Conservation (phyloP, 768 basidiomycete genomes). For the Holtermannia corniformis region DNA sequence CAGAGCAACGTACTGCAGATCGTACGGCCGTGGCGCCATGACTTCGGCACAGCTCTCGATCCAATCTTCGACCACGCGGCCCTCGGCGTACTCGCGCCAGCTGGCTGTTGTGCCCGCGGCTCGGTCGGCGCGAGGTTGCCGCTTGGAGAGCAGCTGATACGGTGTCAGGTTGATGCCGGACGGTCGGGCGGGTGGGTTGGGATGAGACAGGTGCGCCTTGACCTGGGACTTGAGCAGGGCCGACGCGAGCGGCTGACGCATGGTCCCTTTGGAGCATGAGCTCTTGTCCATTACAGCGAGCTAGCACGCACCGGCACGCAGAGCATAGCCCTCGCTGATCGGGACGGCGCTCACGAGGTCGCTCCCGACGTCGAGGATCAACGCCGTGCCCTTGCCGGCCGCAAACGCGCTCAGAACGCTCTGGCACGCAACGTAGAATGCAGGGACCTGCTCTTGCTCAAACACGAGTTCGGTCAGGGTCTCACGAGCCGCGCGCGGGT, state of each 20-base stretch:
- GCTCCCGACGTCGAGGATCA: slow-evolving; percentile 89
- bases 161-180: slow-evolving; percentile 62
- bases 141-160: slow-evolving; percentile 76
- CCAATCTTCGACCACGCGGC: slow-evolving; percentile 85
- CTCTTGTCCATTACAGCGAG: not conserved
- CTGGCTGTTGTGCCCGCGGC: slow-evolving; percentile 61
- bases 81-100: slow-evolving; percentile 73
- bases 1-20: slow-evolving; percentile 15
- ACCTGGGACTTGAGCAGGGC: slow-evolving; percentile 64
- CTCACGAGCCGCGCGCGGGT: slow-evolving; percentile 82
- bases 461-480: slow-evolving; percentile 96
- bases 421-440: slow-evolving; percentile 92
- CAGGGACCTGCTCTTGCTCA: slow-evolving; percentile 87
- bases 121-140: slow-evolving; percentile 62
- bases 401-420: slow-evolving; percentile 96
- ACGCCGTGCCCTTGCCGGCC: slow-evolving; percentile 91
- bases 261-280: slow-evolving; percentile 55
- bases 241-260: slow-evolving; percentile 43
- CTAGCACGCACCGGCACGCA: slow-evolving; percentile 65
- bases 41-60: slow-evolving; percentile 77
- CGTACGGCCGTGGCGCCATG: slow-evolving; percentile 31
- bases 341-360: slow-evolving; percentile 84
- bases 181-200: slow-evolving; percentile 42
- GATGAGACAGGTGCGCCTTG: slow-evolving; percentile 52
- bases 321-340: slow-evolving; percentile 93